A percentile compares a stretch with the other conserved stretches of the same genome.
Evolutionary conservation across 1,139 yeast species (phyloP).

Genomic region (Candida sp.): DNA sequence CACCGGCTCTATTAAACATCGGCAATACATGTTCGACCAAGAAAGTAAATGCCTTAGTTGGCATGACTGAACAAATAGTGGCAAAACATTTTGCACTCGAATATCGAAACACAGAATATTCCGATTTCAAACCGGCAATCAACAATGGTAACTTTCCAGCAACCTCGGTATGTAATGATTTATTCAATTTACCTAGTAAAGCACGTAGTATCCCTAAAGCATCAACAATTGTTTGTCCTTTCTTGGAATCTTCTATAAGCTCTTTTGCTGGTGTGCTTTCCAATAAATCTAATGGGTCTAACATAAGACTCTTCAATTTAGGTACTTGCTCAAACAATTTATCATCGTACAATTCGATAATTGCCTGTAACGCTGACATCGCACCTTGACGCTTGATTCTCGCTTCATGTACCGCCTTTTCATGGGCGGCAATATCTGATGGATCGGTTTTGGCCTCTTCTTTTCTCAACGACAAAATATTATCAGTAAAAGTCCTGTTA

Average conservation of each 20-base stretch:
- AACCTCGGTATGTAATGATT: constrained; percentile 47
- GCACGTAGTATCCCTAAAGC: constrained; percentile 82
- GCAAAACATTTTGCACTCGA: constrained; percentile 92
- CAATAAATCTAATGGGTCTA: constrained; percentile 54
- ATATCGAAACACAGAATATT: constrained; percentile 78
- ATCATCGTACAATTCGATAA: constrained; percentile 49
- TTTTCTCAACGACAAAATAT: constrained; percentile 71
- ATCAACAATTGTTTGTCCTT: constrained; percentile 85
- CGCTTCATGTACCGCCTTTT: constrained; percentile 68
- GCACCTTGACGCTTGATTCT: constrained; percentile 84
- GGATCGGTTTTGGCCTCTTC: constrained; percentile 76
- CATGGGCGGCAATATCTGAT: constrained; percentile 61
- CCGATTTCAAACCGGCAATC: constrained; percentile 62
- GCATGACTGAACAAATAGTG: constrained; percentile 69
- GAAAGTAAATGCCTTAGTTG: constrained; percentile 72
- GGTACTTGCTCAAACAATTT: constrained; percentile 61
- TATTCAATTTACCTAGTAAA: constrained; percentile 60
- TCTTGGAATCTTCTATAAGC: constrained; percentile 38
- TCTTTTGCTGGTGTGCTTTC: constrained; percentile 27
- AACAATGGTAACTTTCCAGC: constrained; percentile 46
- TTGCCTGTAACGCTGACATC: constrained; percentile 59
- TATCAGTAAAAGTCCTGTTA: constrained; percentile 53
- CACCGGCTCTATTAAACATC: constrained; percentile 76
- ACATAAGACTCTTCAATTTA: constrained; percentile 62
- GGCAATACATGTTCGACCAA: constrained; percentile 81